A percentile compares a stretch with the other conserved stretches of the same genome.
Evolutionary conservation across 306 rosid species (phyloP).

Genomic region (Cucumis cinereus): DNA sequence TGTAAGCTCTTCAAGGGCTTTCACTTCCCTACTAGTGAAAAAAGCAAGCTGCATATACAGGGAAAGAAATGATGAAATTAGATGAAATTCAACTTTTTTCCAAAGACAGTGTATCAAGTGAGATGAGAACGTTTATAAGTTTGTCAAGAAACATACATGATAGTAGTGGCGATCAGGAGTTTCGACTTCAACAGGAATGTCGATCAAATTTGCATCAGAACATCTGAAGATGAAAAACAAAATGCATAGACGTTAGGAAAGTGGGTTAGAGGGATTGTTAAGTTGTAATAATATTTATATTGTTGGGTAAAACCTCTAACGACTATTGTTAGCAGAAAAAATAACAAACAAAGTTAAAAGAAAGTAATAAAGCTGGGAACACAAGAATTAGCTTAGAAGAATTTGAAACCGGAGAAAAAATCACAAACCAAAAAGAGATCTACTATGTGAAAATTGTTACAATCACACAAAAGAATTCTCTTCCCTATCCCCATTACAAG

Average conservation of each 20-base stretch:
- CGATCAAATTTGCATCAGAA: slow-evolving; percentile 55
- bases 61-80: background rate
- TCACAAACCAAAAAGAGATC: too few species aligned
- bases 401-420: too few species aligned
- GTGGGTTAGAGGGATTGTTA: background rate
- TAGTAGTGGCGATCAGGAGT: slow-evolving; percentile 92
- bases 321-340: too few species aligned
- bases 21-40: slow-evolving; percentile 57
- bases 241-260: background rate
- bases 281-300: background rate
- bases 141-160: slow-evolving; percentile 36
- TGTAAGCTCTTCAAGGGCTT: slow-evolving; percentile 68
- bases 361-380: too few species aligned
- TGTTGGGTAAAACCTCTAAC: too few species aligned
- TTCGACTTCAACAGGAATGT: slow-evolving; percentile 88
- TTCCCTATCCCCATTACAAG: too few species aligned
- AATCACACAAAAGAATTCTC: too few species aligned
- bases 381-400: too few species aligned
- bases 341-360: too few species aligned
- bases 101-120: background rate
- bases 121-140: background rate
- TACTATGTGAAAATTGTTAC: too few species aligned
- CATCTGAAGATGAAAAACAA: slow-evolving; percentile 29
- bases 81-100: background rate
- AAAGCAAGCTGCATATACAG: slow-evolving; percentile 63